phyloP scores from a whole-genome alignment of 2,329 filamentous ascomycete species.

The Scleromitrula shiraiana region DNA sequence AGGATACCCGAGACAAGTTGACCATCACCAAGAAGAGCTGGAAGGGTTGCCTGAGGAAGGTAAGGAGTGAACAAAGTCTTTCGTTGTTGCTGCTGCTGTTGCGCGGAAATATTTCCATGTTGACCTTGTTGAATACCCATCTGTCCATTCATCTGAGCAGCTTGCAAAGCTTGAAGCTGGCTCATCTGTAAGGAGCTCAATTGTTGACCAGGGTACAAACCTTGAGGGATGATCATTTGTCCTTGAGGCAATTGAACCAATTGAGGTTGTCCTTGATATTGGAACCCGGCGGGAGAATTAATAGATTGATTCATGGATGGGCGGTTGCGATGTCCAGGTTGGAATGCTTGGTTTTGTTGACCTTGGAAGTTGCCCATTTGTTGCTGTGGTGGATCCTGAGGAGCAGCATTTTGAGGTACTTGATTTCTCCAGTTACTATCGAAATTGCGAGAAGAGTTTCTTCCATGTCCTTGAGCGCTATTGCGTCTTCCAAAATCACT shows the following conservation, averaged over 20 bases:
- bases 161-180: constrained; percentile 87
- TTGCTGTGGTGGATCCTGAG: constrained; percentile 43
- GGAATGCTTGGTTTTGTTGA: constrained; percentile 71
- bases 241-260: constrained; percentile 76
- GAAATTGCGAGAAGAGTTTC: constrained; percentile 85
- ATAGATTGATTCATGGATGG: constrained; percentile 83
- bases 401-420: constrained; percentile 39
- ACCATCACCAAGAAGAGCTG: constrained; percentile 81
- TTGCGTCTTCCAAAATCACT: constrained; percentile 68
- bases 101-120: constrained; percentile 58
- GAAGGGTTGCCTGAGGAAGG: constrained; percentile 86
- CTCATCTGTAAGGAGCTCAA: constrained; percentile 81
- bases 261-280: constrained; percentile 81
- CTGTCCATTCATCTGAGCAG: constrained; percentile 73
- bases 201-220: constrained; percentile 74
- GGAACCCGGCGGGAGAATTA: constrained; percentile 75
- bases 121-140: constrained; percentile 62
- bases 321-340: constrained; percentile 83
- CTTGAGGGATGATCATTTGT: constrained; percentile 75
- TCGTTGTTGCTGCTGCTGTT: constrained; percentile 79
- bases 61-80: constrained; percentile 99
- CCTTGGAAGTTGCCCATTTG: constrained; percentile 61
- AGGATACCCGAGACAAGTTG: constrained; percentile 94
- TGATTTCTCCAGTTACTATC: constrained; percentile 97
- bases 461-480: constrained; percentile 61